Evolutionary conservation across 371 early-diverging fungal genomes (phyloP), one percentile per base, ranked within the genome.

Genomic region (Coemansia sp.): DNA sequence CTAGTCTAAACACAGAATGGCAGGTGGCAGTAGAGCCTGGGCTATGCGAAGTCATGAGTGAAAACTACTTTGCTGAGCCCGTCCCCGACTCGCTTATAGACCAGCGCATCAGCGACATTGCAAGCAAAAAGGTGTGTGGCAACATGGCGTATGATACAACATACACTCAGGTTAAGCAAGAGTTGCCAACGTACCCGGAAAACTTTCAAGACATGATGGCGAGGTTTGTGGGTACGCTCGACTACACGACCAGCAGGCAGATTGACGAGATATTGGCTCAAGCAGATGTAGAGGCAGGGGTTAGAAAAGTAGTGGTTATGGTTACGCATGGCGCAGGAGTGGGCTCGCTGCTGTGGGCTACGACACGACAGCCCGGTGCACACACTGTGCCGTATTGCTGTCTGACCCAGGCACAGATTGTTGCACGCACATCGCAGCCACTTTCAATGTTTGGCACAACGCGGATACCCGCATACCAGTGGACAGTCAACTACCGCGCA

Each of bases 311-410:
- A 1, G 57, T 72, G 21, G 57, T 78, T 13, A 40, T 78, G 41
- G 78, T 78, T 32, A 78, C 78, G 41, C 78, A 78, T 61, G 78
- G 78, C 8, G 78, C 78, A 0, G 73, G 78, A 4, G 39, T 78
- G 13, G 57, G 66, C 36, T 58, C 70, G 15, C 39, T 78, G 19
- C 61, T 73, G 19, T 78, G 78, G 78, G 78, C 78, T 6, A 78
- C 78, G 0, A 70, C 78, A 8, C 24, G 44, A 41, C 51, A 51
- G 56, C 61, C 61, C 3, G 58, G 63, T 3, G 39, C 53, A 28
- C 63, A 67, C 46, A 62, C 67, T 36, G 61, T 67, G 26, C 63
- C 63, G 21, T 78, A 78, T 46, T 78, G 78, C 67, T 66, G 65
- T 17, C 54, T 78, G 24, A 67, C 65, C 7, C 52, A 59, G 36